Evolutionary conservation across 257 asterid species (phyloP).

Genomic region (Salvia splendens): DNA sequence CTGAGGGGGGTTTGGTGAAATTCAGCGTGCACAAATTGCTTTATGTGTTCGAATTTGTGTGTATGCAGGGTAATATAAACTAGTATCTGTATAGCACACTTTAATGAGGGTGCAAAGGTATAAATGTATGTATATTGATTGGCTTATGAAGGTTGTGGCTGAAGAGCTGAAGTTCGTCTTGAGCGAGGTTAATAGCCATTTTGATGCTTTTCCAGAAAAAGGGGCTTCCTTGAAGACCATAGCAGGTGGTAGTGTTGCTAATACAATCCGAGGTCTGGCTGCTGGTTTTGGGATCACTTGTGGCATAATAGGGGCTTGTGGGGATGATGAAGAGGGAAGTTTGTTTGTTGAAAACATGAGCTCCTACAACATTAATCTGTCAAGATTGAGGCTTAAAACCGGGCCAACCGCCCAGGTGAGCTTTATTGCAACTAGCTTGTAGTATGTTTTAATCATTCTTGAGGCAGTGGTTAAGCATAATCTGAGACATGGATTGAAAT

Average conservation of each 20-base stretch:
- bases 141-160: slow-evolving; percentile 58
- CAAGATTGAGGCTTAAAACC: slow-evolving; percentile 74
- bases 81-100: no score
- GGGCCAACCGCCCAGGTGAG: slow-evolving; percentile 89
- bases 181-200: slow-evolving; percentile 58
- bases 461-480: background rate
- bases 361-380: slow-evolving; percentile 61
- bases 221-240: slow-evolving; percentile 65
- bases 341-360: slow-evolving; percentile 76
- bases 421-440: slow-evolving; percentile 12
- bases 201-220: slow-evolving; percentile 46
- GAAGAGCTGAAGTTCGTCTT: slow-evolving; percentile 76
- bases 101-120: no score
- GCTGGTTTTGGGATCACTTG: slow-evolving; percentile 84
- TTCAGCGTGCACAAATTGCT: no score
- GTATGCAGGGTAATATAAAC: no score
- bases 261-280: slow-evolving; percentile 89
- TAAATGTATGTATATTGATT: background rate
- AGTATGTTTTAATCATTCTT: slow-evolving; percentile 1
- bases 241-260: slow-evolving; percentile 98
- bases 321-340: slow-evolving; percentile 82
- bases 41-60: no score
- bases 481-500: slow-evolving; percentile 20
- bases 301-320: slow-evolving; percentile 95
- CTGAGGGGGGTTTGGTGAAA: no score